Conservation (phyloP, 179 eudicot species). For the Pouteria campechiana region DNA sequence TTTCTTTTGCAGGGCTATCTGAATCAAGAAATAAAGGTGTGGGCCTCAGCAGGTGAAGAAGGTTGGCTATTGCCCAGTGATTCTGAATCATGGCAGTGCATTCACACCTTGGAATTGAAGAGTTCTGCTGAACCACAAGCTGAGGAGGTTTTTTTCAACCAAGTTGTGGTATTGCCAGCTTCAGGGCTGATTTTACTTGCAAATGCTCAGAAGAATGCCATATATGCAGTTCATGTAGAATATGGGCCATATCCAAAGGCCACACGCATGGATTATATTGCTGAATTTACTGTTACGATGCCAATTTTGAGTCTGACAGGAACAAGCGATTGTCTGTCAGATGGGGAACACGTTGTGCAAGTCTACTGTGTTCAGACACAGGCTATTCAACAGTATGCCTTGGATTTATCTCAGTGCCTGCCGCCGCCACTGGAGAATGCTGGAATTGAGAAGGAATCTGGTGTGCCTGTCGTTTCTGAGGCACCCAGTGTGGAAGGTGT, state of each 20-base stretch:
- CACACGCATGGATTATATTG: constrained; percentile 88
- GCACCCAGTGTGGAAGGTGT: constrained; percentile 27
- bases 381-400: constrained; percentile 97
- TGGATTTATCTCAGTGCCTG: constrained; percentile 81
- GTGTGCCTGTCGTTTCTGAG: constrained; percentile 48
- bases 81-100: constrained; percentile 86
- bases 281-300: constrained; percentile 97
- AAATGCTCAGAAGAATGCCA: constrained; percentile 91
- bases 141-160: constrained; percentile 87
- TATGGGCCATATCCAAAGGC: constrained; percentile 73
- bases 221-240: constrained; percentile 86
- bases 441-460: constrained; percentile 53
- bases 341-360: constrained; percentile 79
- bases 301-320: constrained; percentile 95
- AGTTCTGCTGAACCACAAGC: constrained; percentile 53
- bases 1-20: constrained; percentile 72
- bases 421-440: constrained; percentile 70
- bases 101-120: constrained; percentile 73
- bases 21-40: constrained; percentile 80
- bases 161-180: constrained; percentile 78
- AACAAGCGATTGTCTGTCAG: constrained; percentile 65
- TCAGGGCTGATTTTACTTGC: constrained; percentile 87
- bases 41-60: constrained; percentile 90
- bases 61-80: constrained; percentile 99
- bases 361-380: constrained; percentile 98